Base-by-base conservation (phyloP, 139 green algal species). In the Chlamydomonas eustigma region DNA sequence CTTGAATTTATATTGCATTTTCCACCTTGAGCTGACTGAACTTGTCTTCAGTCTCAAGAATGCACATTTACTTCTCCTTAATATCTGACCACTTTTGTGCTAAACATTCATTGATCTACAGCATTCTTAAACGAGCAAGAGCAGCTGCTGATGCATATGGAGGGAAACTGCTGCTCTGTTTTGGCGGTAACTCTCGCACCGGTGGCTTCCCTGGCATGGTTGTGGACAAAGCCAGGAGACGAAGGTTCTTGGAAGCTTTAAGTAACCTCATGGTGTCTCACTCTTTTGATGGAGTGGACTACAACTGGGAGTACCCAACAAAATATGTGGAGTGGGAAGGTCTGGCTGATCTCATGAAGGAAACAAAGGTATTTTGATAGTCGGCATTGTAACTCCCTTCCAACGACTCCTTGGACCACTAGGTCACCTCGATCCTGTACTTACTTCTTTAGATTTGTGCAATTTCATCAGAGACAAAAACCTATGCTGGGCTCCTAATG, bases 261-360 rank as follows among this genome's bases (percentile, higher is more conserved):
- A 28, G 34, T 28, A 28, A 8, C 25, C 58, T 70, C 6, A 24
- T 70, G 25, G 28, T 37, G 58, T 24, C 24, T 22, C 6, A 70
- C 58, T 32, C 25, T 28, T 70, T 70, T 35, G 25, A 70, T 28
- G 58, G 58, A 34, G 58, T 70, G 58, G 58, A 70, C 18, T 70
- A 70, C 18, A 70, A 70, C 58, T 70, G 58, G 58, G 58, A 70
- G 58, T 70, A 70, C 58, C 58, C 58, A 28, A 32, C 24, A 5
- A 70, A 32, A 24, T 8, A 70, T 8, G 58, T 8, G 8, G 25
- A 70, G 58, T 70, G 58, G 58, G 58, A 37, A 28, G 58, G 58
- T 28, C 58, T 70, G 58, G 58, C 28, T 5, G 8, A 70, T 24
- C 58, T 70, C 8, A 70, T 70, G 25, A 32, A 35, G 58, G 58